Conservation (phyloP, 345 rosid species). For the Gossypium longicalyx region DNA sequence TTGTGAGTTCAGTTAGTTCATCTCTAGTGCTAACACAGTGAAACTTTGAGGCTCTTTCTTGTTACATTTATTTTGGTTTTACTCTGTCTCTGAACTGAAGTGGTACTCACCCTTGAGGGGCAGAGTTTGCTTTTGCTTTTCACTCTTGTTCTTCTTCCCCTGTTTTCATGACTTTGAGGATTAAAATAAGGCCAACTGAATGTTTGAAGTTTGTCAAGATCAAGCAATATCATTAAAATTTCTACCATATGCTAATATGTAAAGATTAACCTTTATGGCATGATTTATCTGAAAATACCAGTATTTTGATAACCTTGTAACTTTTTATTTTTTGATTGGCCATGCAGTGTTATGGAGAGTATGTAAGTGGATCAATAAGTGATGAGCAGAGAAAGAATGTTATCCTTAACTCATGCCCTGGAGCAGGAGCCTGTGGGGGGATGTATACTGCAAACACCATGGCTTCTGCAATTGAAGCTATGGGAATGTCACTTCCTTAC, state of each 20-base stretch:
- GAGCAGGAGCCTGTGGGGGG: conserved; percentile 99
- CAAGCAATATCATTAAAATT: neutral
- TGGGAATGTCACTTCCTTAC: conserved; percentile 99
- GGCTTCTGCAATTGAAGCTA: conserved; percentile 99
- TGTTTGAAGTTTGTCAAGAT: neutral
- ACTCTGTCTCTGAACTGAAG: neutral
- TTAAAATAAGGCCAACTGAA: neutral
- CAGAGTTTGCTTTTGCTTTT: conserved; percentile 3
- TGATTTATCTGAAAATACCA: neutral
- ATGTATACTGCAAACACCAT: conserved; percentile 99
- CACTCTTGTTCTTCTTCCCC: neutral
- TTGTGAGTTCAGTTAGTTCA: neutral
- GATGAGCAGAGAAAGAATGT: conserved; percentile 77
- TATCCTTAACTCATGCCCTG: conserved; percentile 82
- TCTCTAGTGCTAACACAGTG: neutral
- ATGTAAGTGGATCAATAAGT: conserved; percentile 72
- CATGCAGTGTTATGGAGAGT: conserved; percentile 81
- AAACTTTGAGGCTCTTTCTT: neutral
- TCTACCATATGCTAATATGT: neutral
- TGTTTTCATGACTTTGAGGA: neutral
- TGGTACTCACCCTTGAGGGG: neutral
- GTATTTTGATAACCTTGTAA: neutral
- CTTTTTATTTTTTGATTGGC: neutral
- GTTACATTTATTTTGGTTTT: neutral
- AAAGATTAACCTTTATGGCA: neutral